Percentiles rank a stretch among this genome's conserved stretches.
These are phyloP conservation scores for Reutealis trisperma DNA, from an alignment of 345 rosid genomes.

Conservation along the genomic window DNA sequence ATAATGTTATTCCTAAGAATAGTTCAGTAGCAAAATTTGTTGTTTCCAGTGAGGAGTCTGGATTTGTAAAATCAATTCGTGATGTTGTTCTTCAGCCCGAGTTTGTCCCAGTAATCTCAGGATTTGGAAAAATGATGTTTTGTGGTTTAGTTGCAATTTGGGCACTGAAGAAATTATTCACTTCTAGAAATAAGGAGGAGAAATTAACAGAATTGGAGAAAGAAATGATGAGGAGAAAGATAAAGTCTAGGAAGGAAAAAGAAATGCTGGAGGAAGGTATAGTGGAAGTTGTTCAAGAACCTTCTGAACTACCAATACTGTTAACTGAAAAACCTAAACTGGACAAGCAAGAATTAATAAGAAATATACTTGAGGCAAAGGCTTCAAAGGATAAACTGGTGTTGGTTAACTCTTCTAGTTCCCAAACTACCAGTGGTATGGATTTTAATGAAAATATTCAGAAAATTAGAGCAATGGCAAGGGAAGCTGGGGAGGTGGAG, in stretches of 20 bases:
- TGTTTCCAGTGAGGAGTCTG: conserved; percentile 36
- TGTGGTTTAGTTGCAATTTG: conserved; percentile 55
- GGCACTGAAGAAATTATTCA: conserved; percentile 47
- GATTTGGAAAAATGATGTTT: conserved; percentile 49
- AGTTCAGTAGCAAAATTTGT: conserved; percentile 69
- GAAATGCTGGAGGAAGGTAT: conserved; percentile 47
- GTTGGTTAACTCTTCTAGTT: conserved; percentile 36
- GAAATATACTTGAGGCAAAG: conserved; percentile 47
- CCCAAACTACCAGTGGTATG: conserved; percentile 26
- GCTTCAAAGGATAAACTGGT: conserved; percentile 34
- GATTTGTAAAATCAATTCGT: conserved; percentile 40
- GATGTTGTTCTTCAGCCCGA: conserved; percentile 36
- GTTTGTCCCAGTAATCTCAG: conserved; percentile 42
- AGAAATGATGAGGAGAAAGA: conserved; percentile 89
- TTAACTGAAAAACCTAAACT: conserved; percentile 56
- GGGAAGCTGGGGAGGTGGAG: conserved; percentile 51
- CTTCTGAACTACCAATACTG: conserved; percentile 26
- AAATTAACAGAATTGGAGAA: conserved; percentile 61
- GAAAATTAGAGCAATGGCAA: conserved; percentile 60
- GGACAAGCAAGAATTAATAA: conserved; percentile 56
- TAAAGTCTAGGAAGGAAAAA: conserved; percentile 59
- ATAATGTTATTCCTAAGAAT: conserved; percentile 57
- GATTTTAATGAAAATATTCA: conserved; percentile 44
- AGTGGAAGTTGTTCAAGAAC: conserved; percentile 55
- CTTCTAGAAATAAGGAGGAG: conserved; percentile 40